Base-by-base conservation (phyloP, 2,329 filamentous ascomycete genomes). In the Furcasterigmium furcatum region DNA sequence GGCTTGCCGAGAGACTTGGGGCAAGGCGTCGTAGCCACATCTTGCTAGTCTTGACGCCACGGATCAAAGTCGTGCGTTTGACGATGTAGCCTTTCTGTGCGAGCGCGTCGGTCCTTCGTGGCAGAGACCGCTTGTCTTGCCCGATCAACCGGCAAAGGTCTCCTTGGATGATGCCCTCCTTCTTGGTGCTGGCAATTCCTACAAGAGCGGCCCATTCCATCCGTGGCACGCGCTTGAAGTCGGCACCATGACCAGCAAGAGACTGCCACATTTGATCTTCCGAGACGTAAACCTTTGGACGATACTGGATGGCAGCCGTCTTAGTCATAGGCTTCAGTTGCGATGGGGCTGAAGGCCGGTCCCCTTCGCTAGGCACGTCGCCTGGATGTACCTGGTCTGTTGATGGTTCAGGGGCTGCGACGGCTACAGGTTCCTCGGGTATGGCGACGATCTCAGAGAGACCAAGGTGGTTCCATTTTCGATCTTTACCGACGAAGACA, bases 71-170 rank as follows among this genome's bases (percentile, higher is more conserved):
- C 4, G 79, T 77, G 34, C 80, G 72, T 59, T 85, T 85, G 42
- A 74, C 74, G 40, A 82, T 77, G 51, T 84, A 84, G 14, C 80
- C 80, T 55, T 84, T 83, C 50, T 71, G 70, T 5, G 77, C 72
- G 2, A 85, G 67, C 4, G 73, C 71, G 51, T 83, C 79, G 0
- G 81, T 85, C 27, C 81, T 69, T 46, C 77, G 80, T 3, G 81
- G 80, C 2, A 84, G 72, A 2, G 80, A 84, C 42, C 80, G 74
- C 56, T 84, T 84, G 59, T 84, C 81, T 57, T 84, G 81, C 19
- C 74, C 71, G 12, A 79, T 78, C 1, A 81, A 63, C 18, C 73
- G 72, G 14, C 77, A 75, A 20, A 84, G 67, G 47, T 84, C 79
- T 34, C 77, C 77, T 60, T 85, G 81, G 13, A 83, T 62, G 36